phyloP scores from a whole-genome alignment of 768 basidiomycete genomes.

The Boletales sp. region DNA sequence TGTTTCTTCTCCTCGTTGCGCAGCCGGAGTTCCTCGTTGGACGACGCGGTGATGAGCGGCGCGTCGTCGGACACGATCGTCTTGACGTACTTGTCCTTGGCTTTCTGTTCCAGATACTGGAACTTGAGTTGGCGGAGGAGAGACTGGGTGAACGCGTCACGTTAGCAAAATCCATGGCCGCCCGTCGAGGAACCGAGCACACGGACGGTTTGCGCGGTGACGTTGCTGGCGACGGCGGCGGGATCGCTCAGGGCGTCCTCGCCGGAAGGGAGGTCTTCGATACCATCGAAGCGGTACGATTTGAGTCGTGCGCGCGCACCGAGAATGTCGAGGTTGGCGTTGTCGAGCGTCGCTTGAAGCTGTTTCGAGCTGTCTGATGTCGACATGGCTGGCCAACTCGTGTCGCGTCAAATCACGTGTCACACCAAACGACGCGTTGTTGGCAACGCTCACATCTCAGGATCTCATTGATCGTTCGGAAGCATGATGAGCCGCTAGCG shows the following conservation, averaged over 20 bases:
- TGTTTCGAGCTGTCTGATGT: conserved; percentile 20
- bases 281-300: conserved; percentile 25
- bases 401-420: not conserved
- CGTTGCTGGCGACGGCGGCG: conserved; percentile 52
- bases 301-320: conserved; percentile 20
- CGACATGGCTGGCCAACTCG: conserved; percentile 5
- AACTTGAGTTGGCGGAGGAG: conserved; percentile 83
- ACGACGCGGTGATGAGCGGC: conserved; percentile 73
- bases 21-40: conserved; percentile 61
- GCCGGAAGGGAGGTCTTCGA: conserved; percentile 23
- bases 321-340: conserved; percentile 21
- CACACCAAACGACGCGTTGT: no score
- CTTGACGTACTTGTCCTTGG: conserved; percentile 85
- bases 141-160: conserved; percentile 37
- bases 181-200: not conserved
- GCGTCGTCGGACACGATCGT: conserved; percentile 86
- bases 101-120: conserved; percentile 86
- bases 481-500: no score
- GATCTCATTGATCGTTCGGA: no score
- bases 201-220: conserved; percentile 59
- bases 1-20: conserved; percentile 72
- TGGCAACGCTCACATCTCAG: no score
- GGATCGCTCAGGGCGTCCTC: conserved; percentile 46
- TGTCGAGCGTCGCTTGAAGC: conserved; percentile 27
- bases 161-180: conserved; percentile 1